Percentiles rank a stretch among this genome's conserved stretches.
These are phyloP conservation scores for Corchorus capsularis DNA, from an alignment of 345 rosid genomes.

Conservation along the genomic window DNA sequence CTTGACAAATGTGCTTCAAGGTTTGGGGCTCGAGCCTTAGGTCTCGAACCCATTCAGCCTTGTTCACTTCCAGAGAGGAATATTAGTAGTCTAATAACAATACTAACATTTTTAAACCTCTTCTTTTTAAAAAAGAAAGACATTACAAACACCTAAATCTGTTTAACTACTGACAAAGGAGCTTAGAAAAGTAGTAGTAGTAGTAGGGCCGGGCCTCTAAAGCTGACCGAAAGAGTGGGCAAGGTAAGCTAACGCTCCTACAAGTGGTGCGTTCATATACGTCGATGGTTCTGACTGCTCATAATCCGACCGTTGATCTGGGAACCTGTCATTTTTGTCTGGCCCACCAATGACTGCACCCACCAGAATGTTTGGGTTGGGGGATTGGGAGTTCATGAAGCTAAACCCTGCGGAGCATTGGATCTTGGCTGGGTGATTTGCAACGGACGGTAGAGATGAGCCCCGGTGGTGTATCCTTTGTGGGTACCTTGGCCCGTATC, in stretches of 20 bases:
- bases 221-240: constrained; percentile 91
- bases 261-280: constrained; percentile 90
- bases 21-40: constrained; percentile 42
- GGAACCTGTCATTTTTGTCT: constrained; percentile 66
- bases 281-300: constrained; percentile 96
- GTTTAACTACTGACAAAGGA: not conserved
- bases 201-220: constrained; percentile 21
- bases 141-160: not conserved
- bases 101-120: not conserved
- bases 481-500: constrained; percentile 80
- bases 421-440: constrained; percentile 66
- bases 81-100: not conserved
- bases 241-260: constrained; percentile 82
- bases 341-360: constrained; percentile 98
- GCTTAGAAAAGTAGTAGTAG: not conserved
- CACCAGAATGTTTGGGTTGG: constrained; percentile 82
- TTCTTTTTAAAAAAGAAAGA: not conserved
- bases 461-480: constrained; percentile 94
- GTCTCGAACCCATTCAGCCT: constrained; percentile 20
- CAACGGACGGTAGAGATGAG: constrained; percentile 77
- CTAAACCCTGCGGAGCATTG: constrained; percentile 73
- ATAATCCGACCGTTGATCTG: constrained; percentile 72
- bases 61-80: constrained; percentile 13
- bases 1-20: constrained; percentile 35
- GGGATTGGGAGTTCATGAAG: constrained; percentile 61